Conservation (phyloP, 352 stramenopile genomes). For the Blastocystis sp. region DNA sequence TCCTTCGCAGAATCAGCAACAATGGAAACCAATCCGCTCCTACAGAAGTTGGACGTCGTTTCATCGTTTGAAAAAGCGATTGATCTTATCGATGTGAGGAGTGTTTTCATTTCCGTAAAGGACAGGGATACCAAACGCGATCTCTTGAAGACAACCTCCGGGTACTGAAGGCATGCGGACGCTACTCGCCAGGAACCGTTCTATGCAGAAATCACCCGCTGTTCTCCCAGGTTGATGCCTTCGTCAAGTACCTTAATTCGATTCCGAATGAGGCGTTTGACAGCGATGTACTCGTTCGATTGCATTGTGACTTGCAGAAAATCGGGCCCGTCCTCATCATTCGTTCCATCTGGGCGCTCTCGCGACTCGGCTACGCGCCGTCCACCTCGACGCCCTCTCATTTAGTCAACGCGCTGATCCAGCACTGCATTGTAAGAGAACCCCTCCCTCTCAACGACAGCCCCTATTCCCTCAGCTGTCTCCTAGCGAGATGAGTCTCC, state of each 20-base stretch:
- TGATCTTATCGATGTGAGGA: constrained; percentile 4
- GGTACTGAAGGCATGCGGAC: not conserved
- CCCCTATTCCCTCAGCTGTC: not conserved
- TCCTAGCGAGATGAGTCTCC: not conserved
- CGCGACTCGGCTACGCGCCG: constrained; percentile 8
- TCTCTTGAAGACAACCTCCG: constrained; percentile 26
- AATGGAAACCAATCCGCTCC: not conserved
- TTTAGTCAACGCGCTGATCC: not conserved
- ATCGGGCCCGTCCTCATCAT: not conserved
- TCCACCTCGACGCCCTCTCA: not conserved
- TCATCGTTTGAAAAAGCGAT: constrained; percentile 31
- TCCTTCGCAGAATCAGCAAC: not conserved
- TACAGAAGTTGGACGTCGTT: not conserved
- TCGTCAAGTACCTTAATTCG: not conserved
- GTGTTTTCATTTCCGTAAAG: not conserved
- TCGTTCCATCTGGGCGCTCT: not conserved
- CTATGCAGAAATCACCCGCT: not conserved
- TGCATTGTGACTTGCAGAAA: not conserved
- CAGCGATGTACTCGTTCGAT: not conserved
- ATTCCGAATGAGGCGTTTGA: not conserved
- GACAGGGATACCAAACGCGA: constrained; percentile 6
- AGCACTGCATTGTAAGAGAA: not conserved
- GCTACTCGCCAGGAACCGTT: not conserved
- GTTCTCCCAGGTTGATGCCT: not conserved
- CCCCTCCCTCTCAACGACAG: not conserved